phyloP scores from a whole-genome alignment of 495 filamentous ascomycete species.

The Lophiotrema nucula region DNA sequence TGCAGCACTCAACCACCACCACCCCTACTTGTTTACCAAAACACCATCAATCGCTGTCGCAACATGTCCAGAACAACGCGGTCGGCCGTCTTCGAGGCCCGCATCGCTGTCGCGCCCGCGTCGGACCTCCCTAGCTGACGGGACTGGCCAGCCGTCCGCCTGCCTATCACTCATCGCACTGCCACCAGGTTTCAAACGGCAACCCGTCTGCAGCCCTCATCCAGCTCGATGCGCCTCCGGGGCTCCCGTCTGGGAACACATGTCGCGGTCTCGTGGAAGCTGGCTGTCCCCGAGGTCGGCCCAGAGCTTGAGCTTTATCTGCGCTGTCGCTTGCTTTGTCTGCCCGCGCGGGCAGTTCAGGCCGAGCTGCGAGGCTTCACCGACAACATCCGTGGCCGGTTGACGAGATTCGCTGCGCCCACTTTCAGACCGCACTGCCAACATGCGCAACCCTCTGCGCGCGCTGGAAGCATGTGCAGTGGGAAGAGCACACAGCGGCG shows the following conservation, averaged over 20 bases:
- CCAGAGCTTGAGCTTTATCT: no score
- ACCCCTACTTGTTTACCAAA: no score
- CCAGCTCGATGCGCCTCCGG: not conserved
- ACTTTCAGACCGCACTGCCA: not conserved
- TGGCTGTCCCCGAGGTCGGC: not conserved
- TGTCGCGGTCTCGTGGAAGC: not conserved
- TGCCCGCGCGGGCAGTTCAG: conserved; percentile 4
- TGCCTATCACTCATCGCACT: conserved; percentile 24
- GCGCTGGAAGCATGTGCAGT: conserved; percentile 1
- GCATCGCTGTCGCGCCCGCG: conserved; percentile 11
- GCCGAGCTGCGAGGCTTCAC: conserved; percentile 16
- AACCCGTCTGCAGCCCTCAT: conserved; percentile 12
- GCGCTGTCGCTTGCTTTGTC: conserved; percentile 17
- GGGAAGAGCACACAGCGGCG: not conserved
- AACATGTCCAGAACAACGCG: not conserved
- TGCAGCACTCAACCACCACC: no score
- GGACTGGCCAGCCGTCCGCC: conserved; percentile 7
- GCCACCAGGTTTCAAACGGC: no score
- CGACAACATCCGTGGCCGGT: conserved; percentile 24
- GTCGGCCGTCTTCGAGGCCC: not conserved
- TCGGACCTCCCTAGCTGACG: conserved; percentile 16
- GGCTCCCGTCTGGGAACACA: no score
- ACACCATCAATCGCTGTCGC: conserved; percentile 6
- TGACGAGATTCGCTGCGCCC: conserved; percentile 20
- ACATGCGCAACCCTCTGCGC: conserved; percentile 6